These are phyloP conservation scores for Fusarium xylarioides DNA, from an alignment of 2,329 filamentous ascomycete species.

Conservation along the genomic window DNA sequence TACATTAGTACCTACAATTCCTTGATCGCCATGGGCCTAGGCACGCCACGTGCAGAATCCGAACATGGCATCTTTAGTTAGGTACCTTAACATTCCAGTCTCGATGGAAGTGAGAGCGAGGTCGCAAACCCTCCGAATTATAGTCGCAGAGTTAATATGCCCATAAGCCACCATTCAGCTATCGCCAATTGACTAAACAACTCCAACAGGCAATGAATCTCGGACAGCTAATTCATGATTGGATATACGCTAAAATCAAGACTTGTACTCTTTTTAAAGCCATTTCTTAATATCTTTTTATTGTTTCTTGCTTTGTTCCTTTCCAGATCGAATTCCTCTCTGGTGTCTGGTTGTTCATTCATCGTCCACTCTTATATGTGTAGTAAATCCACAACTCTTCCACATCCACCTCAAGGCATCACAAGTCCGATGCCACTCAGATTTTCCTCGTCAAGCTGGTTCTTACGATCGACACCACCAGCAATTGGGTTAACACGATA, in stretches of 20 bases:
- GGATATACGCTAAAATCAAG: constrained; percentile 6
- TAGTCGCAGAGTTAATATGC: background rate
- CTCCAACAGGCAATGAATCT: background rate
- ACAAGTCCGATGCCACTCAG: constrained; percentile 91
- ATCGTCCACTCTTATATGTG: background rate
- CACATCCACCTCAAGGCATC: constrained; percentile 59
- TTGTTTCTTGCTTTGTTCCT: constrained; percentile 1
- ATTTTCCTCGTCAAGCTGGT: constrained; percentile 77
- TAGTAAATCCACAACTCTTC: background rate
- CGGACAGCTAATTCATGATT: background rate
- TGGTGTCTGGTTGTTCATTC: background rate
- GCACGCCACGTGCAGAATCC: constrained; percentile 17
- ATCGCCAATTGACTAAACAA: background rate
- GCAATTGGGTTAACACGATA: constrained; percentile 87
- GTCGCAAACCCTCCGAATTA: background rate
- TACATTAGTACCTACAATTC: background rate
- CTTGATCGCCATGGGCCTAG: background rate
- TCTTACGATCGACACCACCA: constrained; percentile 84
- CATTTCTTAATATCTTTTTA: constrained; percentile 12
- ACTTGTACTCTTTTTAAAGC: background rate
- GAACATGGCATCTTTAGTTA: background rate
- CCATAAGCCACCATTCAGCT: background rate
- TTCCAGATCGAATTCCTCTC: background rate
- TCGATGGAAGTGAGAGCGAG: background rate
- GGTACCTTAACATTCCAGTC: constrained; percentile 12